Base-by-base conservation (phyloP, 768 basidiomycete genomes). In the Macrolepiota dolichaula region DNA sequence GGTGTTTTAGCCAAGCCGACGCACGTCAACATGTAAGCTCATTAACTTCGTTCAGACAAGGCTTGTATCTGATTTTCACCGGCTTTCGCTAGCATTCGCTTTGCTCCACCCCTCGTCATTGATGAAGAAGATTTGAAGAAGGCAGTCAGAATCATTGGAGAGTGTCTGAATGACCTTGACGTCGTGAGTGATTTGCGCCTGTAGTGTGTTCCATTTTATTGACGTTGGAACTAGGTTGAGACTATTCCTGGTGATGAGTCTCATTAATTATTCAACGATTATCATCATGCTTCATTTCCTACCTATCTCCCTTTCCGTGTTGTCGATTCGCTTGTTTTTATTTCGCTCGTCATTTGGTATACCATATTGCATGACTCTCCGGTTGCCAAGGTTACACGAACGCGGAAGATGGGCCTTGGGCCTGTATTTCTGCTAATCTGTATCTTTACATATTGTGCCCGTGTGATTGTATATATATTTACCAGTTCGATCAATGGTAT, bases 1-100 rank as follows among this genome's bases (percentile, higher is more conserved):
- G 94, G 95, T 3, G 84, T 98, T 58, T 77, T 99, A 64, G 96
- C 96, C 29, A 98, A 99, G 80, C 96, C 97, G 12, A 98, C 96
- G 0, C 95, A 97, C 69, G 84, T 88, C 27, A 96, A 96, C 74
- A 94, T 92, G 94, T 96, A 67, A 67, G 93, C 80, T 58, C 15
- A 51, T 54, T 4, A 11, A n/a, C 44, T 38, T 46, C 58, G 13
- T 57, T 42, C 47, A 37, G 46, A 32, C 29, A n/a, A n/a, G 7
- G 22, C 64, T n/a, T 44, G 52, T 55, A 32, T 10, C 25, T 38
- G 29, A 24, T 32, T 47, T 6, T 24, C n/a, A 25, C 44, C 6
- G 51, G 25, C 17, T 32, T 32, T 7, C 44, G 64, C 2, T 67
- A 98, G 95, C 56, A 91, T 99, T 66, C 94, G 96, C 35, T 96